phyloP scores from a whole-genome alignment of 148 eudicot genomes.

The Fagopyrum tataricum region DNA sequence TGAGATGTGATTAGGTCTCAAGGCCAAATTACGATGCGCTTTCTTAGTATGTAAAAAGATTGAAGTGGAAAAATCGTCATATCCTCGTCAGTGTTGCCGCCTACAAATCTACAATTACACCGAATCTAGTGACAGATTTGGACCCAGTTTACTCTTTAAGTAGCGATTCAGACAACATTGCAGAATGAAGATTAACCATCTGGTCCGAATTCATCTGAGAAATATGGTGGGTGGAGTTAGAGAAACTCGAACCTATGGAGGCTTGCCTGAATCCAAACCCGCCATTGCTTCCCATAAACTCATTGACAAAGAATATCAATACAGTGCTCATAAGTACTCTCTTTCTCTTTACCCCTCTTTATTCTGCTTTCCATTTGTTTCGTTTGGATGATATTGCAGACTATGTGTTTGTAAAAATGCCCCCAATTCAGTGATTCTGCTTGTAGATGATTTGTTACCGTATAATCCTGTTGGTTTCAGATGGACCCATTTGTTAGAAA shows the following conservation, averaged over 20 bases:
- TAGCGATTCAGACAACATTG: background rate
- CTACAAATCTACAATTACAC: background rate
- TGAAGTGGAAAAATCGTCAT: background rate
- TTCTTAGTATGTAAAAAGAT: background rate
- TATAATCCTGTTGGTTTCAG: background rate
- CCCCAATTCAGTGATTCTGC: too few relatives aligned
- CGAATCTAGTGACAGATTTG: background rate
- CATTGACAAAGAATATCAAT: constrained; percentile 52
- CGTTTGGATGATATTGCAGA: too few relatives aligned
- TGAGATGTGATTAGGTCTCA: background rate
- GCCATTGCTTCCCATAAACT: constrained; percentile 55
- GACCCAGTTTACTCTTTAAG: too few relatives aligned
- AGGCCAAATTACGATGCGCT: background rate
- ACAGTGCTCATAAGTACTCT: constrained; percentile 74
- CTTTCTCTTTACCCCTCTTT: constrained; percentile 10
- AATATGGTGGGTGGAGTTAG: background rate
- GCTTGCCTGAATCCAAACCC: constrained; percentile 27
- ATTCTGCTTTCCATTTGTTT: too few relatives aligned
- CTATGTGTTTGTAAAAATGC: too few relatives aligned
- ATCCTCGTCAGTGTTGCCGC: background rate
- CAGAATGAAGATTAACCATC: background rate
- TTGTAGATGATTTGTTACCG: too few relatives aligned
- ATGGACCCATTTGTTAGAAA: background rate
- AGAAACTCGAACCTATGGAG: constrained; percentile 26
- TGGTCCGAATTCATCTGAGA: constrained; percentile 5